These are phyloP conservation scores for Asparagopsis taxiformis DNA, from an alignment of 31 red algal species.

Conservation along the genomic window DNA sequence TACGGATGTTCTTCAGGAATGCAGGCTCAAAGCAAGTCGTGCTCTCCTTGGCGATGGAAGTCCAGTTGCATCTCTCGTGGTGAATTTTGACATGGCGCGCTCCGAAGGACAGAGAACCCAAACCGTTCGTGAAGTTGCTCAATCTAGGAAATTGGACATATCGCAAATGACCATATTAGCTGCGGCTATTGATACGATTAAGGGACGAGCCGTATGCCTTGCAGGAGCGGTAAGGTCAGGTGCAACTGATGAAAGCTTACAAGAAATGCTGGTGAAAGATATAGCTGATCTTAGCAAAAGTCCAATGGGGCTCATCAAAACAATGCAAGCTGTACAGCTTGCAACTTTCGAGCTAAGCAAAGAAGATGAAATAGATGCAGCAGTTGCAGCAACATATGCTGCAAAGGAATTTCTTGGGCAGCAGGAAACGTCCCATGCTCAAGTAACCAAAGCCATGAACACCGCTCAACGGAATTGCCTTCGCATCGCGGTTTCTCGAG, in stretches of 20 bases:
- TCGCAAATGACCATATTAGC: slow-evolving; percentile 24
- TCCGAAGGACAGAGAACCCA: slow-evolving; percentile 12
- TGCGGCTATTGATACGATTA: slow-evolving; percentile 47
- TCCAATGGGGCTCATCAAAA: slow-evolving; percentile 21
- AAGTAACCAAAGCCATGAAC: neutral
- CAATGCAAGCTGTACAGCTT: slow-evolving; percentile 50
- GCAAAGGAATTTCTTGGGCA: slow-evolving; percentile 14
- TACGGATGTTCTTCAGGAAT: slow-evolving; percentile 8
- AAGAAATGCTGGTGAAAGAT: slow-evolving; percentile 35
- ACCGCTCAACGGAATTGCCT: slow-evolving; percentile 42
- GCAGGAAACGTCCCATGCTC: neutral
- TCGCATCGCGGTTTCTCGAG: no score
- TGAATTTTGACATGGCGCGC: slow-evolving; percentile 36
- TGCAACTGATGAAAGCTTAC: slow-evolving; percentile 35
- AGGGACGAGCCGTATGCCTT: slow-evolving; percentile 29
- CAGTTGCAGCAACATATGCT: slow-evolving; percentile 40
- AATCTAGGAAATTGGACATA: slow-evolving; percentile 39
- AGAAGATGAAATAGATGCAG: slow-evolving; percentile 63
- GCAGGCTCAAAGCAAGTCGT: slow-evolving; percentile 50
- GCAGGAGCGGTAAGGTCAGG: slow-evolving; percentile 61
- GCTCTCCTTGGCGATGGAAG: slow-evolving; percentile 62
- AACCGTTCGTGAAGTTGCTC: neutral
- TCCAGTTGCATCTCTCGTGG: slow-evolving; percentile 44
- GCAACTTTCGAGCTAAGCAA: slow-evolving; percentile 54
- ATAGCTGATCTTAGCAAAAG: slow-evolving; percentile 38